phyloP scores from a whole-genome alignment of 805 yeast species.

The Wickerhamomyces bovis region DNA sequence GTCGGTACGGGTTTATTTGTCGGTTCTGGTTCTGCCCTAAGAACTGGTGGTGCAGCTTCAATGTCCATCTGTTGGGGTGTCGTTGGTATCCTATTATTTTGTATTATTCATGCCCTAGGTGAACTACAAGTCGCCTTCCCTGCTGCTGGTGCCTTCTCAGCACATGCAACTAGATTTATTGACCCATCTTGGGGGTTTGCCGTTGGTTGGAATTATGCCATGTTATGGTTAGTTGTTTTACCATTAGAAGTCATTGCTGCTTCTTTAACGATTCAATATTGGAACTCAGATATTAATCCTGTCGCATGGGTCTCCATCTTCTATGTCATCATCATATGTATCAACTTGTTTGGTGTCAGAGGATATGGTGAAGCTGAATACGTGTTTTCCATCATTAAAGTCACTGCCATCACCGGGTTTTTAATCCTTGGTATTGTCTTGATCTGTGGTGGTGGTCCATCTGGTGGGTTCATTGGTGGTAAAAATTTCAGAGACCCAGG shows the following conservation, averaged over 20 bases:
- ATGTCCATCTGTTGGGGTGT: slow-evolving; percentile 49
- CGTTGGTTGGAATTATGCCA: slow-evolving; percentile 50
- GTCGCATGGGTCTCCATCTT: slow-evolving; percentile 47
- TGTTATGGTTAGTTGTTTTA: slow-evolving; percentile 46
- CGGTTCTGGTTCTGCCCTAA: slow-evolving; percentile 56
- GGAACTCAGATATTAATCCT: slow-evolving; percentile 40
- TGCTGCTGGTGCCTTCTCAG: slow-evolving; percentile 56
- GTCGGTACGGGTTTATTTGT: slow-evolving; percentile 67
- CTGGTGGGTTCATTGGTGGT: slow-evolving; percentile 37
- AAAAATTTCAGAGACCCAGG: slow-evolving; percentile 50
- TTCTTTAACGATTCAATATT: slow-evolving; percentile 45
- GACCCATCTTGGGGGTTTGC: slow-evolving; percentile 62
- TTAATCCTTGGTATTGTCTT: slow-evolving; percentile 47
- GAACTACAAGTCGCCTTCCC: slow-evolving; percentile 59
- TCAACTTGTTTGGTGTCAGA: slow-evolving; percentile 49
- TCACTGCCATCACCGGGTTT: slow-evolving; percentile 45
- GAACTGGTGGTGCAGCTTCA: slow-evolving; percentile 60
- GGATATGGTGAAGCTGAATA: slow-evolving; percentile 53
- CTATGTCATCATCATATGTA: slow-evolving; percentile 39
- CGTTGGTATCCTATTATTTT: slow-evolving; percentile 50
- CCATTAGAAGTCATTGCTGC: slow-evolving; percentile 51
- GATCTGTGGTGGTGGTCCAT: slow-evolving; percentile 44
- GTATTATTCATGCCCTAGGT: slow-evolving; percentile 56
- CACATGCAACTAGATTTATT: slow-evolving; percentile 54
- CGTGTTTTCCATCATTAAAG: slow-evolving; percentile 41